phyloP scores from a whole-genome alignment of 352 stramenopile species.

The Globisporangium solare region DNA sequence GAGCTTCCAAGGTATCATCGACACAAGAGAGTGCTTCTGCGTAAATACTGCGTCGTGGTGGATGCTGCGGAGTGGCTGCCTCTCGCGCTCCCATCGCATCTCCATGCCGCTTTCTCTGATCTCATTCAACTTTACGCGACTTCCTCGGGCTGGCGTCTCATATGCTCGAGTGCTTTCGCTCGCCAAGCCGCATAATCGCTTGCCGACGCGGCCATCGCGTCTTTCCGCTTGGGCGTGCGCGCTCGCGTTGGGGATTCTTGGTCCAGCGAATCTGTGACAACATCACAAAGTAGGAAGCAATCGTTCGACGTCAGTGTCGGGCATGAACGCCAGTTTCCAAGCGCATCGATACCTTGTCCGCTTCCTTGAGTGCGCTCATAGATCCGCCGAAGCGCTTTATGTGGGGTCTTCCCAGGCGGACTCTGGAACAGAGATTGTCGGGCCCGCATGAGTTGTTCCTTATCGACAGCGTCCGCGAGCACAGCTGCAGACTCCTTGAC shows the following conservation, averaged over 20 bases:
- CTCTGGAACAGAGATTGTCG: neutral
- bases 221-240: slow-evolving; percentile 1
- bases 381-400: slow-evolving; percentile 7
- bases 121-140: slow-evolving; percentile 2
- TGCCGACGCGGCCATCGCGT: neutral
- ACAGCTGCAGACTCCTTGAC: slow-evolving; percentile 1
- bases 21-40: no score
- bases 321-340: no score
- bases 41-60: no score
- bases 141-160: slow-evolving; percentile 1
- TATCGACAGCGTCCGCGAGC: neutral
- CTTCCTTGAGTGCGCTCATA: slow-evolving; percentile 6
- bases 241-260: neutral
- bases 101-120: neutral
- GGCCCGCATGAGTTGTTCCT: neutral
- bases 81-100: neutral
- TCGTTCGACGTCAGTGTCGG: neutral
- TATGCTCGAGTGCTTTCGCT: slow-evolving; percentile 7
- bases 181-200: slow-evolving; percentile 10
- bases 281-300: neutral
- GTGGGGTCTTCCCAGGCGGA: slow-evolving; percentile 1
- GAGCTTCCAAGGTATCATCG: no score
- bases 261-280: neutral
- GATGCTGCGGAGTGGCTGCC: no score
- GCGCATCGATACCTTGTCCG: neutral